These are phyloP conservation scores for Paraphaeosphaeria minitans DNA, from an alignment of 2,329 filamentous ascomycete genomes.

Conservation along the genomic window DNA sequence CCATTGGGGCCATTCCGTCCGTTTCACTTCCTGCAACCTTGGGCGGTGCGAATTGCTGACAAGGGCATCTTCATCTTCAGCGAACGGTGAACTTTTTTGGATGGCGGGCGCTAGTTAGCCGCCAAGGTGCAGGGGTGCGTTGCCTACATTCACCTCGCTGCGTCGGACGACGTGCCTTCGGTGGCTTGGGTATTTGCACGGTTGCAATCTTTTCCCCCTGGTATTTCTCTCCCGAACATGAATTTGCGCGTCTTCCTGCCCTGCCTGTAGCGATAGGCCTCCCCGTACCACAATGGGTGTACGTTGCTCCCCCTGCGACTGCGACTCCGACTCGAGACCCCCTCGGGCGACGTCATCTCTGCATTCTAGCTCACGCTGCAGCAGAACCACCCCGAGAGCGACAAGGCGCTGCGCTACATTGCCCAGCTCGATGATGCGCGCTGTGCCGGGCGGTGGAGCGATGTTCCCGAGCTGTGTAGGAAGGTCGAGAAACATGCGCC, in stretches of 20 bases:
- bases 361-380: slow-evolving; percentile 33
- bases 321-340: slow-evolving; percentile 5
- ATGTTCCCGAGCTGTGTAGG: slow-evolving; percentile 84
- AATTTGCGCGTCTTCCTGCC: slow-evolving; percentile 24
- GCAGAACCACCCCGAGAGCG: slow-evolving; percentile 58
- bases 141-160: slow-evolving; percentile 17
- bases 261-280: slow-evolving; percentile 33
- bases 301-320: slow-evolving; percentile 22
- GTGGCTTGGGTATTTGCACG: slow-evolving; percentile 22
- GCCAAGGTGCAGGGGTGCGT: slow-evolving; percentile 29
- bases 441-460: slow-evolving; percentile 85
- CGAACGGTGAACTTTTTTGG: slow-evolving; percentile 7
- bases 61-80: background rate
- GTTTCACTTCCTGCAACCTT: background rate
- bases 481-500: slow-evolving; percentile 96
- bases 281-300: slow-evolving; percentile 44
- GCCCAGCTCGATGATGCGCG: slow-evolving; percentile 82
- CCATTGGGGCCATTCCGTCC: slow-evolving; percentile 30
- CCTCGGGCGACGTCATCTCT: slow-evolving; percentile 39
- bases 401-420: slow-evolving; percentile 84
- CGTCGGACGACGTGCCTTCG: slow-evolving; percentile 20
- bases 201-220: slow-evolving; percentile 27
- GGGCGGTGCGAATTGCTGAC: slow-evolving; percentile 7
- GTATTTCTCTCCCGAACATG: slow-evolving; percentile 39
- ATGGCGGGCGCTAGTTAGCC: slow-evolving; percentile 22